Evolutionary conservation across 116 monocot genomes (phyloP), one percentile per base, ranked within the genome.

Genomic region (Trichopus zeylanicus): DNA sequence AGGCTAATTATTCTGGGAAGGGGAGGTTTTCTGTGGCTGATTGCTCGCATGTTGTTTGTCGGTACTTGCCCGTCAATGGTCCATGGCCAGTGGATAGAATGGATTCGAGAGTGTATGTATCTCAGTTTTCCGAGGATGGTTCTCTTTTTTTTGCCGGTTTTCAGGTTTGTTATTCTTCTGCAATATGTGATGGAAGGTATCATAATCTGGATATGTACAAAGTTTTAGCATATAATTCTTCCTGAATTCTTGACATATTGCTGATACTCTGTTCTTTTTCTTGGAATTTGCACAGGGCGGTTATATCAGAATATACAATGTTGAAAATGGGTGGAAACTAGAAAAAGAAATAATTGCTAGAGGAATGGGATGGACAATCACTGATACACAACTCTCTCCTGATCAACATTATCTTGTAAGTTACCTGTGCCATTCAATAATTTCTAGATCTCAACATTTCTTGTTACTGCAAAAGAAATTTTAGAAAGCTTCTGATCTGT

Each of bases 51-150:
- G 69, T 94, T 60, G 70, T 94, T 29, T 62, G 80, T 33, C 75
- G 73, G 15, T 89, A 78, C 54, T 61, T 94, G 57, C 89, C 89
- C 35, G 70, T 74, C 22, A 68, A 83, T 66, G 86, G 80, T 24
- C 94, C 86, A 2, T 75, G 74, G 62, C 48, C 19, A 21, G 57
- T 94, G n/a, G 89, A 94, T 38, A 61, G 48, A 25, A 82, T 83
- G 80, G 76, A 73, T 59, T 80, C 78, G n/a, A 64, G 80, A 56
- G 89, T 80, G 39, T 93, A 94, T 71, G 74, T 94, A 29, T 89
- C 94, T 8, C 86, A 85, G 56, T 94, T 94, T 63, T 94, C 94
- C 48, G 62, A 59, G 28, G 89, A 94, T 73, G 94, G 94, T 38
- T 83, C 83, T 1, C 80, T 89, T 53, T 82, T 89, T 63, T 38